Percentiles rank a stretch among this genome's conserved stretches.
Conservation (phyloP, 306 rosid species). For the Glycine tomentella region DNA sequence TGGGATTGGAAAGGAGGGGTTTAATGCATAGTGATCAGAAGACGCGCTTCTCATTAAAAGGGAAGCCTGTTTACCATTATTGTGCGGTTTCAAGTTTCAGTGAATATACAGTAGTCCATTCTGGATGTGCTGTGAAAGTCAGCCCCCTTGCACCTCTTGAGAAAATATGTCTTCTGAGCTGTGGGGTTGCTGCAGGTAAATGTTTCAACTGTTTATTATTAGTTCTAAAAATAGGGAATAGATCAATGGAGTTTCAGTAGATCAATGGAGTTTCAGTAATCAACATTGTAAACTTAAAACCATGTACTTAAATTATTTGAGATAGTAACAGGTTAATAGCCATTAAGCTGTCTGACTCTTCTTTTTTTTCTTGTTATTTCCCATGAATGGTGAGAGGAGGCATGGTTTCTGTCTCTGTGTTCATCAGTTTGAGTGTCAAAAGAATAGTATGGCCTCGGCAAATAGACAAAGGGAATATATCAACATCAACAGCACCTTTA, state of each 20-base stretch:
- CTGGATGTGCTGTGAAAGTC: slow-evolving; percentile 96
- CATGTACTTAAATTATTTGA: slow-evolving; percentile 15
- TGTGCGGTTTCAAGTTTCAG: slow-evolving; percentile 98
- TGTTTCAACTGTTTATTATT: slow-evolving; percentile 4
- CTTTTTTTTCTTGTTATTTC: too few relatives aligned
- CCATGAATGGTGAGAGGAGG: neutral
- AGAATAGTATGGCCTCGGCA: neutral
- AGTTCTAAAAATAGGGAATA: slow-evolving; percentile 5
- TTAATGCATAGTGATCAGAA: slow-evolving; percentile 93
- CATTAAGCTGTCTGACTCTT: neutral
- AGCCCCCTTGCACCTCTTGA: slow-evolving; percentile 74
- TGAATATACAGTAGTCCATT: slow-evolving; percentile 87
- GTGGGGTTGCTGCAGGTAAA: slow-evolving; percentile 97
- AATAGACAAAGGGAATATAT: neutral
- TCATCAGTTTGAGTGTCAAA: slow-evolving; percentile 3
- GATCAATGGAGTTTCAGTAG: slow-evolving; percentile 21
- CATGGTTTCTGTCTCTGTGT: neutral
- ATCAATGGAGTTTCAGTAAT: slow-evolving; percentile 8
- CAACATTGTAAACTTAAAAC: neutral
- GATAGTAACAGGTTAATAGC: neutral
- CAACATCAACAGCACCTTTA: too few relatives aligned
- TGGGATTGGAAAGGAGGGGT: slow-evolving; percentile 90
- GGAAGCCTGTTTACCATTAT: slow-evolving; percentile 86
- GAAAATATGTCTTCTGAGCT: slow-evolving; percentile 87
- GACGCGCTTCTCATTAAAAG: slow-evolving; percentile 87